A percentile compares a stretch with the other conserved stretches of the same genome.
Evolutionary conservation across 2,329 filamentous ascomycete genomes (phyloP).

Genomic region (Diaporthe capsici): DNA sequence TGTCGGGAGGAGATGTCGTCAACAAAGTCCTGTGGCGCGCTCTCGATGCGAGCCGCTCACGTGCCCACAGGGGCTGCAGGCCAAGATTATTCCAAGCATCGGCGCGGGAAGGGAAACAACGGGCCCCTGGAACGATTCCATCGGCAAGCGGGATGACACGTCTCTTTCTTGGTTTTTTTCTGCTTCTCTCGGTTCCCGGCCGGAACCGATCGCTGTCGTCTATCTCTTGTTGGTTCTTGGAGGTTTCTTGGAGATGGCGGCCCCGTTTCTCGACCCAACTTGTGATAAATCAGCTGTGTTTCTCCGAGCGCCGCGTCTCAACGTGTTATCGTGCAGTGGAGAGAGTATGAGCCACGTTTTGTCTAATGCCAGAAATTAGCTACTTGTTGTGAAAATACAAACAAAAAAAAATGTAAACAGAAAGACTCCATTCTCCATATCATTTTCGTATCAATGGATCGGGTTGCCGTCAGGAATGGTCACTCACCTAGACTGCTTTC

Average conservation of each 20-base stretch:
- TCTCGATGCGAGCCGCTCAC: not conserved
- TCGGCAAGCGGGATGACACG: constrained; percentile 14
- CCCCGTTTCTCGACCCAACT: not conserved
- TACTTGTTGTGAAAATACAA: not conserved
- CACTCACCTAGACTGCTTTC: not conserved
- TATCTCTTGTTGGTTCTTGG: constrained; percentile 12
- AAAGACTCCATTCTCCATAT: too few relatives aligned
- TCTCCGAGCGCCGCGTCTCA: not conserved
- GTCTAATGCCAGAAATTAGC: not conserved
- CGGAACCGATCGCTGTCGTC: constrained; percentile 17
- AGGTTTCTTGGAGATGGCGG: not conserved
- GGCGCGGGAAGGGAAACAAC: constrained; percentile 17
- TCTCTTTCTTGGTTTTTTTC: not conserved
- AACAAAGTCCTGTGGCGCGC: not conserved
- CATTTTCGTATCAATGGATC: not conserved
- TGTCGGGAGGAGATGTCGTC: not conserved
- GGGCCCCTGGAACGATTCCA: not conserved
- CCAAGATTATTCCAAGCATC: constrained; percentile 29
- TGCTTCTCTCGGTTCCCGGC: not conserved
- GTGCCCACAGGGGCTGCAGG: constrained; percentile 10
- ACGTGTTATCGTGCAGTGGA: not conserved
- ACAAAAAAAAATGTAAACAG: not conserved
- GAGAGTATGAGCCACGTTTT: too few relatives aligned
- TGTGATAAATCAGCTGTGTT: not conserved
- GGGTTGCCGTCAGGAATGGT: not conserved